Evolutionary conservation across 2,329 filamentous ascomycete genomes (phyloP).

Genomic region (Diaporthe sp.): DNA sequence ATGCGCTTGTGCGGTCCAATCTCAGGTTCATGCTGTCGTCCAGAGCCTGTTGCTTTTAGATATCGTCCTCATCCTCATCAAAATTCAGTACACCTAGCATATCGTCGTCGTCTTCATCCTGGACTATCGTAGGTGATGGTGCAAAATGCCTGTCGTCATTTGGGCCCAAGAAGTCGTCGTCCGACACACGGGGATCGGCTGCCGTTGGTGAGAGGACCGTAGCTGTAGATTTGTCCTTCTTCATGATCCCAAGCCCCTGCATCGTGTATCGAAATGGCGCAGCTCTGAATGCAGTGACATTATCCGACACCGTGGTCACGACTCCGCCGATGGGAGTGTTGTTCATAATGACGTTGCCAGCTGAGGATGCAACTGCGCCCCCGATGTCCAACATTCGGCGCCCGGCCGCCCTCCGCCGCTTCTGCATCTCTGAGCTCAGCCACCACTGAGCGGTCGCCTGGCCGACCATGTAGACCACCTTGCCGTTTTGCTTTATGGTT

Average conservation of each 20-base stretch:
- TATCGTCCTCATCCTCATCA: slow-evolving; percentile 16
- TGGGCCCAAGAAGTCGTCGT: background rate
- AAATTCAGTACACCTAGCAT: slow-evolving; percentile 31
- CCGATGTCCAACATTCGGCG: slow-evolving; percentile 31
- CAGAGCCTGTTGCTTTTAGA: background rate
- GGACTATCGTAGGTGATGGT: slow-evolving; percentile 22
- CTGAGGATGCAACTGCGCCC: slow-evolving; percentile 34
- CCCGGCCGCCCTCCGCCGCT: slow-evolving; percentile 36
- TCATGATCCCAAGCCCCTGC: slow-evolving; percentile 34
- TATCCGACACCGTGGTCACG: slow-evolving; percentile 35
- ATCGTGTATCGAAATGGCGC: slow-evolving; percentile 35
- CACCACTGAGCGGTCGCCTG: slow-evolving; percentile 40
- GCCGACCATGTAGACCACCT: slow-evolving; percentile 38
- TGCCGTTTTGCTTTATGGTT: slow-evolving; percentile 34
- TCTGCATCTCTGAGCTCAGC: slow-evolving; percentile 38
- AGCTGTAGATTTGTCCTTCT: slow-evolving; percentile 22
- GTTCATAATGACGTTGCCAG: slow-evolving; percentile 39
- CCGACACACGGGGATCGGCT: background rate
- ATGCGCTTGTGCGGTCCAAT: background rate
- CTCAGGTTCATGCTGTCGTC: background rate
- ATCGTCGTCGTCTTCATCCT: slow-evolving; percentile 20
- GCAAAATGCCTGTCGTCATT: background rate
- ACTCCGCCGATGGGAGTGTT: slow-evolving; percentile 39
- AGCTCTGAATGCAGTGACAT: slow-evolving; percentile 34
- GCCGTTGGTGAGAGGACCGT: background rate